Evolutionary conservation across 2,329 filamentous ascomycete genomes (phyloP).

Genomic region (Beauveria pseudobassiana): DNA sequence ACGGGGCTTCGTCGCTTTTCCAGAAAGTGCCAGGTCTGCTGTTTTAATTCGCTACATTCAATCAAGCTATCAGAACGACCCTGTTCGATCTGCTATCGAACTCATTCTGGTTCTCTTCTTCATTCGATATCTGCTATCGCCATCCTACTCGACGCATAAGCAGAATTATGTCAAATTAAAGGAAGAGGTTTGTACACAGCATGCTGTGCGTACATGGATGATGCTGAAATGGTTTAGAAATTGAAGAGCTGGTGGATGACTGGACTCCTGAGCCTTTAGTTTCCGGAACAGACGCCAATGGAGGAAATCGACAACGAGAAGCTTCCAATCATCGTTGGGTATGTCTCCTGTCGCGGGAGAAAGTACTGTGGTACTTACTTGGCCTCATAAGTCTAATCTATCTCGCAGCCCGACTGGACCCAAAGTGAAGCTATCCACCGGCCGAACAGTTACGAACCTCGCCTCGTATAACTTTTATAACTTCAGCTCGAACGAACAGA

Average conservation of each 20-base stretch:
- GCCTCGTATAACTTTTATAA: slow-evolving; percentile 98
- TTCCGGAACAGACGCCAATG: slow-evolving; percentile 58
- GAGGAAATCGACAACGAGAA: slow-evolving; percentile 81
- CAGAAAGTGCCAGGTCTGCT: slow-evolving; percentile 86
- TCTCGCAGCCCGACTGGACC: slow-evolving; percentile 69
- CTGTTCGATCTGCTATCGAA: slow-evolving; percentile 87
- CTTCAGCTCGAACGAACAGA: slow-evolving; percentile 82
- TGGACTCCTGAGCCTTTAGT: slow-evolving; percentile 95
- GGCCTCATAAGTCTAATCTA: not conserved
- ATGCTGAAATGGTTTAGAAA: slow-evolving; percentile 50
- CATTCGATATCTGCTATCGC: slow-evolving; percentile 83
- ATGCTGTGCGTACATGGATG: not conserved
- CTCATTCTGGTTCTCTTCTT: slow-evolving; percentile 92
- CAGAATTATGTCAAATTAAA: slow-evolving; percentile 82
- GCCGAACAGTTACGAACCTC: slow-evolving; percentile 86
- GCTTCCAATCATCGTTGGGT: slow-evolving; percentile 83
- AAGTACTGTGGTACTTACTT: not conserved
- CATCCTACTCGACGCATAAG: slow-evolving; percentile 86
- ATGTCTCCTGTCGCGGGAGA: slow-evolving; percentile 16
- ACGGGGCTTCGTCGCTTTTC: slow-evolving; percentile 57
- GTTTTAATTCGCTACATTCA: slow-evolving; percentile 93
- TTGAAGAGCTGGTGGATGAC: slow-evolving; percentile 93
- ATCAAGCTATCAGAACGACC: slow-evolving; percentile 96
- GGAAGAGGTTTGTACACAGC: slow-evolving; percentile 50
- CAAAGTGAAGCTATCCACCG: slow-evolving; percentile 80